phyloP scores from a whole-genome alignment of 768 basidiomycete genomes.

The Auricularia heimuer region DNA sequence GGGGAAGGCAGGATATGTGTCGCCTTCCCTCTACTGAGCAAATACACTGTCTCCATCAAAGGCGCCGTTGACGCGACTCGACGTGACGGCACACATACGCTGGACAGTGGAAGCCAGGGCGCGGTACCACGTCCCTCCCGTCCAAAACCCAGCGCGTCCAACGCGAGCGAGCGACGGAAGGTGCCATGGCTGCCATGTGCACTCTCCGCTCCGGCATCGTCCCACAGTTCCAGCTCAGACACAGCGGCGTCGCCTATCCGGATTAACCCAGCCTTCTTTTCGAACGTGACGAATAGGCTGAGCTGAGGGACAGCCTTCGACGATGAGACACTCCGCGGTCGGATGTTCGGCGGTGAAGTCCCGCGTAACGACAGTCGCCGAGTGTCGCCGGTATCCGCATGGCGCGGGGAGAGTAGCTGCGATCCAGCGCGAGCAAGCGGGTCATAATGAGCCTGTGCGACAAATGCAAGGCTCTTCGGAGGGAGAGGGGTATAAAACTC shows the following conservation, averaged over 20 bases:
- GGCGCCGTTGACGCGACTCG: slow-evolving; percentile 10
- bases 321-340: background rate
- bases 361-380: slow-evolving; percentile 9
- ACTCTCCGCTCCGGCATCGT: slow-evolving; percentile 12
- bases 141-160: slow-evolving; percentile 31
- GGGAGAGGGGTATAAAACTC: slow-evolving; percentile 75
- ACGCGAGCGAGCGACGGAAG: slow-evolving; percentile 30
- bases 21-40: slow-evolving; percentile 59
- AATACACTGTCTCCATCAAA: slow-evolving; percentile 35
- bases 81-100: slow-evolving; percentile 37
- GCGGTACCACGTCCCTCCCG: slow-evolving; percentile 26
- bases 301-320: slow-evolving; percentile 34
- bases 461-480: slow-evolving; percentile 57
- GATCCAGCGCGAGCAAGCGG: background rate
- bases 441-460: slow-evolving; percentile 20
- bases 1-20: slow-evolving; percentile 64
- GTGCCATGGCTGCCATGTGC: background rate
- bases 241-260: slow-evolving; percentile 73
- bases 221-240: slow-evolving; percentile 61
- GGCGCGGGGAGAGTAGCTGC: background rate
- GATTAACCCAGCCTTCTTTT: slow-evolving; percentile 81
- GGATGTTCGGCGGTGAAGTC: background rate
- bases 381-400: slow-evolving; percentile 1
- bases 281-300: slow-evolving; percentile 73
- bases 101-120: slow-evolving; percentile 41